These are phyloP conservation scores for Neurospora sp. DNA, from an alignment of 2,329 filamentous ascomycete species.

Conservation along the genomic window DNA sequence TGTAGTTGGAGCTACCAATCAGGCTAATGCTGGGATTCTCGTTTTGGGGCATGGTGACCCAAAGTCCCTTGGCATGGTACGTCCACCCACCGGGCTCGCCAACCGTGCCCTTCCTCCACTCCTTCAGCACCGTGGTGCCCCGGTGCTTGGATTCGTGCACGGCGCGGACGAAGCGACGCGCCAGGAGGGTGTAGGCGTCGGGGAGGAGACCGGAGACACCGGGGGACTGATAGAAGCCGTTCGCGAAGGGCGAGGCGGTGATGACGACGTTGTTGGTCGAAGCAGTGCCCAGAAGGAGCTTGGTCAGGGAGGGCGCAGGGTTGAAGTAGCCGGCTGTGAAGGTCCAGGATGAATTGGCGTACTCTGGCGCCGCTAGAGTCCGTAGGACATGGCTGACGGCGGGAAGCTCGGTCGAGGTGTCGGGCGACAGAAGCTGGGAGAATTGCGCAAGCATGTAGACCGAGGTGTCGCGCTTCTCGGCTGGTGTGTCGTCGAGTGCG, in stretches of 20 bases:
- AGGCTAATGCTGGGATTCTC: constrained; percentile 66
- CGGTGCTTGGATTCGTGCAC: constrained; percentile 36
- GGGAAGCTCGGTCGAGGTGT: constrained; percentile 82
- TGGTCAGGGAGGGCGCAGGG: constrained; percentile 75
- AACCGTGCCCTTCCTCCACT: constrained; percentile 80
- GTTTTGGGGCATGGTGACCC: constrained; percentile 66
- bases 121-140: constrained; percentile 61
- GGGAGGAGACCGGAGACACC: constrained; percentile 87
- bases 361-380: constrained; percentile 52
- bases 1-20: constrained; percentile 92
- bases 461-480: constrained; percentile 47
- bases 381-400: constrained; percentile 67
- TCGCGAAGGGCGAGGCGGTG: constrained; percentile 85
- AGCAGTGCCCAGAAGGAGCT: constrained; percentile 65
- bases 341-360: constrained; percentile 67
- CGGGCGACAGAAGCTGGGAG: constrained; percentile 69
- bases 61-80: constrained; percentile 94
- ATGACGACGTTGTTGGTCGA: constrained; percentile 70
- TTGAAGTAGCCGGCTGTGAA: constrained; percentile 99
- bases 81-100: constrained; percentile 83
- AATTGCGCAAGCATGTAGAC: constrained; percentile 85
- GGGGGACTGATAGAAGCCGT: constrained; percentile 85
- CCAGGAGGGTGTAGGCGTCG: constrained; percentile 83
- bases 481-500: constrained; percentile 9
- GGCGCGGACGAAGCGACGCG: constrained; percentile 65